These are phyloP conservation scores for Penicillium longicatenatum DNA, from an alignment of 495 filamentous ascomycete genomes.

Conservation along the genomic window DNA sequence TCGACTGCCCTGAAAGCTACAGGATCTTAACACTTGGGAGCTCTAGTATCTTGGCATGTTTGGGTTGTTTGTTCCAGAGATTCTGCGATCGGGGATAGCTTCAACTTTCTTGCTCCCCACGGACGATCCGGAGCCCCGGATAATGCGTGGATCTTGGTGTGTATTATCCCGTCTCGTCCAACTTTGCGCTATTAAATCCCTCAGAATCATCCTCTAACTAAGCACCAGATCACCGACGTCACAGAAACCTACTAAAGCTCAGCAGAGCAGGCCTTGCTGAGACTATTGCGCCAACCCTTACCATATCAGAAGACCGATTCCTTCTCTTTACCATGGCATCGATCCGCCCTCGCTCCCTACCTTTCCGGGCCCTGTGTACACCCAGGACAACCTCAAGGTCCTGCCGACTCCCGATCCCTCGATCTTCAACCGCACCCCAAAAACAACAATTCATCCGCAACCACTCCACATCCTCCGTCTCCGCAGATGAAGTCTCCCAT, in stretches of 20 bases:
- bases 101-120: conserved; percentile 20
- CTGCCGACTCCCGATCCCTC: conserved; percentile 9
- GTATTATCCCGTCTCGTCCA: background rate
- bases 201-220: background rate
- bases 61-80: conserved; percentile 23
- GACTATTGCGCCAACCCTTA: background rate
- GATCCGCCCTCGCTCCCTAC: conserved; percentile 4
- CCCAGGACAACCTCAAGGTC: conserved; percentile 14
- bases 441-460: conserved; percentile 21
- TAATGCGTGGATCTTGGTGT: conserved; percentile 11
- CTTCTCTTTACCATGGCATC: conserved; percentile 20
- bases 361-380: conserved; percentile 16
- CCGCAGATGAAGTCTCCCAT: conserved; percentile 84
- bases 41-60: conserved; percentile 8
- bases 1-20: background rate
- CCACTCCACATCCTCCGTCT: conserved; percentile 68
- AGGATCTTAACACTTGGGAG: background rate
- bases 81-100: conserved; percentile 21
- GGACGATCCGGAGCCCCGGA: conserved; percentile 1
- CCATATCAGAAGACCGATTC: background rate
- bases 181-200: background rate
- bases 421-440: conserved; percentile 5
- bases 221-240: background rate
- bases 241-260: background rate
- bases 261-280: background rate